Base-by-base conservation (phyloP, 1,139 yeast species). In the Kluyveromyces sp. region DNA sequence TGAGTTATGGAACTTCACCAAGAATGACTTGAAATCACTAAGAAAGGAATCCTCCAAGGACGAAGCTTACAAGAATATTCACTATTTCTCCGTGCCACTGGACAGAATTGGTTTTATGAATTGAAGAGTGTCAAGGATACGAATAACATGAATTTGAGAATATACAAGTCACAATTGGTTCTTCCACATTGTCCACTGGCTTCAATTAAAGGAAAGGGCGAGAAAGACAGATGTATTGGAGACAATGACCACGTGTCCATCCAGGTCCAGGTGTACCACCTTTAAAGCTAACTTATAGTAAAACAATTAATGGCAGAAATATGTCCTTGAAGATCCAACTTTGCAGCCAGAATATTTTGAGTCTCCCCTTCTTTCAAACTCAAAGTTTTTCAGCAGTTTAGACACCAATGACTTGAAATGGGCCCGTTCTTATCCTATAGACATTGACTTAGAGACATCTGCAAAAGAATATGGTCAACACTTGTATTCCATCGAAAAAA, bases 131-230 rank as follows among this genome's bases (percentile, higher is more conserved):
- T 90, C 2, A 63, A 75, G 10, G 97, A 88, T 57, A 67, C 73
- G 3, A 79, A 84, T 35, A 76, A 78, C 33, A 68, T 84, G 44
- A 77, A 76, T 34, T 80, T 92, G 40, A 74, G 88, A 51, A 72
- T 83, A 2, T 77, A 74, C 52, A 79, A 77, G 49, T 77, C 86
- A 0, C 83, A 81, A 47, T 74, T 88, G 33, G 60, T 83, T 32
- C 74, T 92, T 10, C 79, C 95, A 1, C 64, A 72, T 37, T 92
- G 99, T 63, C 99, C 99, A 1, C 70, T 70, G 25, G 94, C 87
- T 0, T 70, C 77, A 3, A 59, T 68, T 27, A 57, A 62, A 10
- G 60, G 65, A 3, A 52, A 50, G 4, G 59, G 64, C 5, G 55
- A 63, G 15, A 59, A 62, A n/a, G 78, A 81, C 55, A 74, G 77